A percentile compares a stretch with the other conserved stretches of the same genome.
phyloP scores from a whole-genome alignment of 1,284 basidiomycete genomes.

The Spongiforma sp. region DNA sequence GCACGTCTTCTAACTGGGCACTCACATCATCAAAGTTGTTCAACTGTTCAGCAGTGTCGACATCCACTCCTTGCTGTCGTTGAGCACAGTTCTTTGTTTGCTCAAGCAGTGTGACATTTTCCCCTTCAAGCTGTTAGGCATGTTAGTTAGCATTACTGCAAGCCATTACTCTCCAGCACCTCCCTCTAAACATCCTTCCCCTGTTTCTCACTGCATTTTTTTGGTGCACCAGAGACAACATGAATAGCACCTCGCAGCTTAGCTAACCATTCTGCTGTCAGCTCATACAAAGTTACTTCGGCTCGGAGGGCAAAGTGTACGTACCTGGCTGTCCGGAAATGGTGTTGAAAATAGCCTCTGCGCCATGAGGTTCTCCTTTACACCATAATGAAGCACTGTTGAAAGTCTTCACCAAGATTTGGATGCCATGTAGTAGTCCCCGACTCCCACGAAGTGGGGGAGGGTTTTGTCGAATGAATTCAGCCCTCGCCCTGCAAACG shows the following conservation, averaged over 20 bases:
- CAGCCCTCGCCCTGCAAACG: too few species aligned
- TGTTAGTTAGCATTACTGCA: too few species aligned
- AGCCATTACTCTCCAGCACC: conserved; percentile 62
- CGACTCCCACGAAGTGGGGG: too few species aligned
- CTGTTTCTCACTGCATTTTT: too few species aligned
- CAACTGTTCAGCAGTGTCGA: conserved; percentile 48
- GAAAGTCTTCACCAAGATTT: too few species aligned
- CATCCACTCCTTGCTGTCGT: conserved; percentile 52
- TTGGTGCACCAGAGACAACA: conserved; percentile 66
- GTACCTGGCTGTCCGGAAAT: conserved; percentile 73
- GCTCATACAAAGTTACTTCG: too few species aligned
- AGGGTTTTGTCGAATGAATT: too few species aligned
- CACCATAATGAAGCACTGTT: too few species aligned
- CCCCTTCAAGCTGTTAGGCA: too few species aligned
- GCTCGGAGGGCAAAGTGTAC: conserved; percentile 17
- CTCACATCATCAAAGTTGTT: too few species aligned
- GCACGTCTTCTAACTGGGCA: conserved; percentile 14
- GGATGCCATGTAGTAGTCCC: too few species aligned
- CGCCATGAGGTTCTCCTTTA: too few species aligned
- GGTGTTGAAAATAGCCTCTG: conserved; percentile 66
- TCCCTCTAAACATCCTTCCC: conserved; percentile 68
- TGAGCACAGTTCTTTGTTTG: conserved; percentile 54
- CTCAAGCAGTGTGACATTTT: conserved; percentile 55
- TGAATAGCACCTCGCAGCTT: conserved; percentile 61
- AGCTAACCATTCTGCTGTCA: conserved; percentile 12